Percentiles rank a stretch among this genome's conserved stretches.
These are phyloP conservation scores for Hibiscus tridactylites DNA, from an alignment of 345 rosid species.

Conservation along the genomic window DNA sequence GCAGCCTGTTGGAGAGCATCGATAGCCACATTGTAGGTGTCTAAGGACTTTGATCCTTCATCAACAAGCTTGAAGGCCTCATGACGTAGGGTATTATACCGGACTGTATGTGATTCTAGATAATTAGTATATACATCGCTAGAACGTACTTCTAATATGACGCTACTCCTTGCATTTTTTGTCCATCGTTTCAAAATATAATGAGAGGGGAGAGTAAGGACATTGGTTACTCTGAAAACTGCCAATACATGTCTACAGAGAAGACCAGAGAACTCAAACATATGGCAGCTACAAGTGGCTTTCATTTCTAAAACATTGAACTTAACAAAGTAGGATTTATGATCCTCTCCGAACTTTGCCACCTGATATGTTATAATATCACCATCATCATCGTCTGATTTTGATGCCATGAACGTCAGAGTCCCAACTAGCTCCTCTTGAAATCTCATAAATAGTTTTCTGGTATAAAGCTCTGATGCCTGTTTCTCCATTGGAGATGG, in stretches of 20 bases:
- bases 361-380: slow-evolving; percentile 35
- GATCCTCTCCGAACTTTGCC: slow-evolving; percentile 49
- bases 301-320: slow-evolving; percentile 36
- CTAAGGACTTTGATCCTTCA: slow-evolving; percentile 38
- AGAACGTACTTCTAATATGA: slow-evolving; percentile 35
- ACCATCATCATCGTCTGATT: slow-evolving; percentile 48
- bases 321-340: slow-evolving; percentile 43
- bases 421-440: slow-evolving; percentile 70
- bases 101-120: slow-evolving; percentile 50
- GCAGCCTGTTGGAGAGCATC: slow-evolving; percentile 50
- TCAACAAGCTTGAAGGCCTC: slow-evolving; percentile 55
- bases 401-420: slow-evolving; percentile 44
- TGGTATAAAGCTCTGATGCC: slow-evolving; percentile 29
- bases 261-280: slow-evolving; percentile 60
- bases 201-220: slow-evolving; percentile 46
- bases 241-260: slow-evolving; percentile 57
- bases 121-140: slow-evolving; percentile 30
- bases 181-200: slow-evolving; percentile 58
- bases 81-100: slow-evolving; percentile 51
- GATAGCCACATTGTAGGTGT: slow-evolving; percentile 37
- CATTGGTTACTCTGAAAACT: slow-evolving; percentile 22
- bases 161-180: slow-evolving; percentile 50
- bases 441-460: slow-evolving; percentile 18
- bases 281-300: slow-evolving; percentile 58
- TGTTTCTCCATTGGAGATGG: slow-evolving; percentile 51